Evolutionary conservation across 2,329 filamentous ascomycete species (phyloP), one percentile per base, ranked within the genome.

Genomic region (Clonostachys rosea): DNA sequence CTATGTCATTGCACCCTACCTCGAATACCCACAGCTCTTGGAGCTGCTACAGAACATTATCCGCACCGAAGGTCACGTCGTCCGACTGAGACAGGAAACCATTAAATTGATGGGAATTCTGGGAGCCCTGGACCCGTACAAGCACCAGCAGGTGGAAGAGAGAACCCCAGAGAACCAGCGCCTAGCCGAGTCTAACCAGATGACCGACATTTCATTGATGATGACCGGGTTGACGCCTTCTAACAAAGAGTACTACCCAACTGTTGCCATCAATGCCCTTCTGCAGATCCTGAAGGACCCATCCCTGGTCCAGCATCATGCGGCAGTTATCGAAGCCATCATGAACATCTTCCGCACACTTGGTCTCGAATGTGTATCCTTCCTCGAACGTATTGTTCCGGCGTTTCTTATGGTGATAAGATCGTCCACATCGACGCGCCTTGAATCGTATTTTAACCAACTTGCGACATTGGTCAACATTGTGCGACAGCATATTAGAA

Each of bases 311-410:
- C 89, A 95, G 59, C 92, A 96, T 58, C 95, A 99, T 59, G 92
- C 91, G 5, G 84, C 87, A 11, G 92, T 97, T 13, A 94, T 99
- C 45, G 94, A 97, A 64, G 94, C 94, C 6, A 95, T 99, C 57
- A 97, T 99, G 84, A 96, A 90, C 56, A 99, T 99, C 49, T 99
- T 99, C 69, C 89, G 94, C 56, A 99, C 95, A 0, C 78, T 99
- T 50, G 94, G 94, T 3, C 72, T 99, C 56, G 96, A 97, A 63
- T 99, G 94, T 63, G 92, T 99, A 9, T 88, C 90, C 0, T 99
- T 97, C 66, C 80, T 99, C 2, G 87, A 89, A 50, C 87, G 94
- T 50, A 96, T 99, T 51, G 89, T 99, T 34, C 94, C 95, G 0
- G 94, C 91, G 0, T 99, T 99, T 60, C 78, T 99, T 40, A 77